Evolutionary conservation across 108 stramenopile genomes (phyloP), one percentile per base, ranked within the genome.

Genomic region (Skeletonema marinoi): DNA sequence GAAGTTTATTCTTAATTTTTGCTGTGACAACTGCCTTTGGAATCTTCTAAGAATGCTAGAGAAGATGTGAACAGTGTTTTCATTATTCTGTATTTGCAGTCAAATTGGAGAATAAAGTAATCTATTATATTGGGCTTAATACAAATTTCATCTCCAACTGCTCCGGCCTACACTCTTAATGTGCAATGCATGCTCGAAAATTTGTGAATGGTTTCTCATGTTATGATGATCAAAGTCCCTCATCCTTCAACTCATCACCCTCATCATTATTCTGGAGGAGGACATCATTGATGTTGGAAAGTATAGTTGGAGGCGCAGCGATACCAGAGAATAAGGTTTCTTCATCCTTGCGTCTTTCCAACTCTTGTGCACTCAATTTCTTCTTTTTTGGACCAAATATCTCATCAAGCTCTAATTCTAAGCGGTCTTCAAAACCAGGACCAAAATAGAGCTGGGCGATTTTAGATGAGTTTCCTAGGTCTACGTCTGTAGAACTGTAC

Each of bases 1-100:
- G 98, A 42, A 78, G 84, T 11, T 75, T 98, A 17, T 99, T 98
- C 74, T 75, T 99, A 2, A 82, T 98, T 9, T 99, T 98, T 82
- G 96, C 96, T 13, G 73, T 89, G 33, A 96, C 96, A 12, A 96
- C 96, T 29, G 92, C 92, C 11, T 32, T 95, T 33, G 93, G 93
- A 3, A 84, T 96, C 30, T 96, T 96, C 61, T 92, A 84, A n/a
- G 29, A 4, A 4, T 46, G 44, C 16, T 46, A 46, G 14, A 46
- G 14, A 46, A 46, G 39, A 41, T 41, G 11, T 12, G 11, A 41
- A 41, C 39, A 46, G 44, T 46, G 44, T 46, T 46, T 41, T 46
- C 44, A 46, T 46, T 46, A 46, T 46, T 46, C 16, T 46, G 44
- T 46, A n/a, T 16, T 46, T 16, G 11, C 16, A 16, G 44, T 46